Evolutionary conservation across 441 rosid genomes (phyloP).

Genomic region (Jatropha multifida): DNA sequence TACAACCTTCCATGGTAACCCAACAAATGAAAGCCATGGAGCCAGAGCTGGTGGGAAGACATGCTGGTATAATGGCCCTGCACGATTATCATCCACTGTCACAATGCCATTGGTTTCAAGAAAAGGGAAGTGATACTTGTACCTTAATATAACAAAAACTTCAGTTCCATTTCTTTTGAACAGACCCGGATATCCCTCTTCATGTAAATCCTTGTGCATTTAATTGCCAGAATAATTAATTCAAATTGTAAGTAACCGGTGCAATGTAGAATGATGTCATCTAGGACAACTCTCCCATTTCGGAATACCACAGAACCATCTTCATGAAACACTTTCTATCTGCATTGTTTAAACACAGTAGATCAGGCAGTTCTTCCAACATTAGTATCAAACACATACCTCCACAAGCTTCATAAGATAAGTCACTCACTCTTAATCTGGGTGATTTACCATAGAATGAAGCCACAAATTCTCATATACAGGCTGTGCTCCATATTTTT

Average conservation of each 20-base stretch:
- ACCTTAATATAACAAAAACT: constrained; percentile 29
- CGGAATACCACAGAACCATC: constrained; percentile 62
- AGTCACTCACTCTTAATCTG: constrained; percentile 3
- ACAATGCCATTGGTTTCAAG: constrained; percentile 56
- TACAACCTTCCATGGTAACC: constrained; percentile 62
- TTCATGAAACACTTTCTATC: constrained; percentile 43
- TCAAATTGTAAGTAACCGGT: constrained; percentile 46
- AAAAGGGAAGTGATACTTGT: constrained; percentile 64
- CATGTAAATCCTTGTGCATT: no score
- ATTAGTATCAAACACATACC: neutral
- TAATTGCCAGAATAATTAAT: neutral
- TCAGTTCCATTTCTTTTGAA: neutral
- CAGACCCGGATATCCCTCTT: no score
- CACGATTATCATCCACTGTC: constrained; percentile 62
- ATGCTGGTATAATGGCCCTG: constrained; percentile 71
- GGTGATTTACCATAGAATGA: constrained; percentile 70
- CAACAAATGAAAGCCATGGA: constrained; percentile 71
- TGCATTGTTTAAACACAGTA: constrained; percentile 32
- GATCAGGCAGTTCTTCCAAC: constrained; percentile 13
- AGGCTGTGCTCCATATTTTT: constrained; percentile 39
- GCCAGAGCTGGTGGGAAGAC: constrained; percentile 63
- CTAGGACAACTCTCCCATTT: constrained; percentile 49
- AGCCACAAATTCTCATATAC: constrained; percentile 59
- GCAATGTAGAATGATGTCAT: constrained; percentile 70
- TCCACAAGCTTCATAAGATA: neutral